Conservation (phyloP, 2,329 filamentous ascomycete species). For the Periconia sp. region DNA sequence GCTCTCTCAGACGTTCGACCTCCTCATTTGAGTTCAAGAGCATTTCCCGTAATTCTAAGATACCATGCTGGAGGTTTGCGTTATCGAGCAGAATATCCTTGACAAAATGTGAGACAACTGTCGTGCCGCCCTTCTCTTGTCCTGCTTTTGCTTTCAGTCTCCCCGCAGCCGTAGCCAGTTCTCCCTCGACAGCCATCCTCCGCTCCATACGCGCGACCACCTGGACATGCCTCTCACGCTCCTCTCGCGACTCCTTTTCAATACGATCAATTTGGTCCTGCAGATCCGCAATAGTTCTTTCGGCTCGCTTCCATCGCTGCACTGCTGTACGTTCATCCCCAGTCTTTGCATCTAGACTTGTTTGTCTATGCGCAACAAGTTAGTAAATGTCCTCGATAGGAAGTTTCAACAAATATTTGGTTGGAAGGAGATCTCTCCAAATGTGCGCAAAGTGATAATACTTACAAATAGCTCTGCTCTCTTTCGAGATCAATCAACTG, state of each 20-base stretch:
- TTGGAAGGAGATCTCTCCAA: too few species aligned
- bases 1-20: constrained; percentile 83
- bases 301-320: constrained; percentile 83
- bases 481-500: constrained; percentile 80
- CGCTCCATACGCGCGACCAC: constrained; percentile 83
- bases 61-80: constrained; percentile 88
- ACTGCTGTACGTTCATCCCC: constrained; percentile 80
- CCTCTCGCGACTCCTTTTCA: constrained; percentile 80
- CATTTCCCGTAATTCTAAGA: constrained; percentile 89
- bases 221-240: constrained; percentile 81
- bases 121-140: constrained; percentile 64
- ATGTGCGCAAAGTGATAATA: too few species aligned
- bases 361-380: too few species aligned
- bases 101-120: constrained; percentile 93
- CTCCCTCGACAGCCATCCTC: constrained; percentile 79
- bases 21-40: constrained; percentile 91
- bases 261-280: constrained; percentile 89
- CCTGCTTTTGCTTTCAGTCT: constrained; percentile 75
- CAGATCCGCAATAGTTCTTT: constrained; percentile 76
- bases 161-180: constrained; percentile 79
- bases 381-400: too few species aligned
- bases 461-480: constrained; percentile 77
- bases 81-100: constrained; percentile 96
- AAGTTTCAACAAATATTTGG: too few species aligned
- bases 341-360: constrained; percentile 68